Percentiles rank a stretch among this genome's conserved stretches.
Evolutionary conservation across 257 asterid genomes (phyloP).

Genomic region (Gentiana dahurica): DNA sequence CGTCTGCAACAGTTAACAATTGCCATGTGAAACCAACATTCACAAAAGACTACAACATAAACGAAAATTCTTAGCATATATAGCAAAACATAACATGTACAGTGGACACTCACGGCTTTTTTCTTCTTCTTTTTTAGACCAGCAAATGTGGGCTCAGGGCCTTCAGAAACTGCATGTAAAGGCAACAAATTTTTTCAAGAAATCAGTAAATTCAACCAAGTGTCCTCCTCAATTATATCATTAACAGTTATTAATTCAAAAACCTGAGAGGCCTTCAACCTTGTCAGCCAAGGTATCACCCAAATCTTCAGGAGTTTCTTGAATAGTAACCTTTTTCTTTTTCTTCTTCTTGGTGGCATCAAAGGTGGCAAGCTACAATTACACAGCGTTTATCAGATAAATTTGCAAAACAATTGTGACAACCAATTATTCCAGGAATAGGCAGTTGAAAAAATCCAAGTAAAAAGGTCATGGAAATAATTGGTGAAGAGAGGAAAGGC

Average conservation of each 20-base stretch:
- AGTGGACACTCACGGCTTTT: constrained; percentile 46
- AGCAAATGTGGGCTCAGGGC: constrained; percentile 58
- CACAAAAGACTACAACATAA: neutral
- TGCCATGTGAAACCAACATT: neutral
- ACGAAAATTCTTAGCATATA: neutral
- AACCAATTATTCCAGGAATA: neutral
- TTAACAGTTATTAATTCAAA: neutral
- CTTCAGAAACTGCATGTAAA: constrained; percentile 54
- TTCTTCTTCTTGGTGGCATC: constrained; percentile 91
- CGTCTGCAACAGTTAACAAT: constrained; percentile 31
- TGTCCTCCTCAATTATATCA: neutral
- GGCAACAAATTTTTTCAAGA: neutral
- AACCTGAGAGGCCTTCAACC: constrained; percentile 74
- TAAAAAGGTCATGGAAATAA: neutral
- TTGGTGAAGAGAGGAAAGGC: neutral
- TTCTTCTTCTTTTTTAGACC: constrained; percentile 74
- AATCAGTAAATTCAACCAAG: neutral
- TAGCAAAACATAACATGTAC: neutral
- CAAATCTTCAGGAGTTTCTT: constrained; percentile 64
- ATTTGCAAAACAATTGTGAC: neutral
- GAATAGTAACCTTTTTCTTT: constrained; percentile 81
- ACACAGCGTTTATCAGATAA: neutral
- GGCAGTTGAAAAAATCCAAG: neutral
- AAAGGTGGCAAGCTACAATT: constrained; percentile 70
- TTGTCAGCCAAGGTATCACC: constrained; percentile 52